Conservation (phyloP, 495 filamentous ascomycete species). For the Parachaetomium inaequale region DNA sequence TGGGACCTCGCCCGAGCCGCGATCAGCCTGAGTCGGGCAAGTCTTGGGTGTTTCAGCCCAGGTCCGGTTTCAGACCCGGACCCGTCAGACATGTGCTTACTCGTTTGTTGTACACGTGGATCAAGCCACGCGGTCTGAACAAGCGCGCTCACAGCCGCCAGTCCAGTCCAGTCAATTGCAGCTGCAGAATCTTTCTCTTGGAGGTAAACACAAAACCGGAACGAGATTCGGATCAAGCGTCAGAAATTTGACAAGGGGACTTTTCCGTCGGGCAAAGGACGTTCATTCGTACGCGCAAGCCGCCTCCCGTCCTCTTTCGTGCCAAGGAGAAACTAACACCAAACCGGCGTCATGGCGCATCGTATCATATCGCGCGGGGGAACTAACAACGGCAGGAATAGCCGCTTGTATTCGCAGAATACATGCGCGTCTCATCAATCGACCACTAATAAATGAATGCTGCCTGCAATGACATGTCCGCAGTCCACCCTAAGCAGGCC, state of each 20-base stretch:
- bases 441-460: neutral
- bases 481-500: slow-evolving; percentile 32
- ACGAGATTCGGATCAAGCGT: no score
- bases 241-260: no score
- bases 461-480: slow-evolving; percentile 31
- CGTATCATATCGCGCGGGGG: no score
- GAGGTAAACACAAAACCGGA: no score
- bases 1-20: no score
- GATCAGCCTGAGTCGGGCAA: neutral
- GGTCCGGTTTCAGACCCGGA: slow-evolving; percentile 4
- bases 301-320: neutral
- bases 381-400: no score
- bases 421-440: neutral
- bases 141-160: neutral
- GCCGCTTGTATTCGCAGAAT: neutral
- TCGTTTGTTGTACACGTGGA: neutral
- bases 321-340: slow-evolving; percentile 14
- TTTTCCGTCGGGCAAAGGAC: no score
- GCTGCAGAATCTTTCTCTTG: no score
- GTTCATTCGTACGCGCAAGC: no score
- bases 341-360: no score
- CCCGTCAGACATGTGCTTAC: neutral
- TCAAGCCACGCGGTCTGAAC: neutral
- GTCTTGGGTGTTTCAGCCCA: slow-evolving; percentile 1
- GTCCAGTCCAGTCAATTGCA: neutral